Evolutionary conservation across 108 stramenopile species (phyloP).

Genomic region (Nitzschia inconspicua): DNA sequence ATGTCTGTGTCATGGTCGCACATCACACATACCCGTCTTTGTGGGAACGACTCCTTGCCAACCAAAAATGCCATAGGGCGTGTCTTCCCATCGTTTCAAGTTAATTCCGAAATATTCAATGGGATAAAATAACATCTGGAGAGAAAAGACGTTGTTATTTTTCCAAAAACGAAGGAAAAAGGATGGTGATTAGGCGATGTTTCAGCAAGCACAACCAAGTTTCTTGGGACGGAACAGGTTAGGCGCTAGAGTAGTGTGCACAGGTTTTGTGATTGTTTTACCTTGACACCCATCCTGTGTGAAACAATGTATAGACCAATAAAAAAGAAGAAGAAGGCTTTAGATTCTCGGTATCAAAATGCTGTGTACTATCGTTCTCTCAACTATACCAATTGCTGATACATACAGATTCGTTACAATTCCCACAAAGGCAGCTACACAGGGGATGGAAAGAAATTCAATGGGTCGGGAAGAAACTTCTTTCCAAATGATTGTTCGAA

Average conservation of each 20-base stretch:
- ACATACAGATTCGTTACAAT: slow-evolving; percentile 63
- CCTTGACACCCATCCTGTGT: slow-evolving; percentile 36
- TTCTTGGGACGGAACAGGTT: no score
- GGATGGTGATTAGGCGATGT: no score
- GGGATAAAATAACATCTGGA: slow-evolving; percentile 76
- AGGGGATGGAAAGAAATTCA: slow-evolving; percentile 62
- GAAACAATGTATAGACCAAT: no score
- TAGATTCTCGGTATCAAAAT: no score
- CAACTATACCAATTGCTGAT: not conserved
- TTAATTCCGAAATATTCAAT: slow-evolving; percentile 59
- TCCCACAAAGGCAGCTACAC: slow-evolving; percentile 71
- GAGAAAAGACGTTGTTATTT: no score
- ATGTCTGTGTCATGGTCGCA: no score
- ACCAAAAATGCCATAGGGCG: slow-evolving; percentile 68
- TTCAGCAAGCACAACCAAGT: no score
- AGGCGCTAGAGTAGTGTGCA: no score
- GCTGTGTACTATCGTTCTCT: not conserved
- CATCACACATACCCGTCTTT: no score
- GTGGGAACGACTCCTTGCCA: slow-evolving; percentile 85
- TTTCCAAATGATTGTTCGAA: slow-evolving; percentile 55
- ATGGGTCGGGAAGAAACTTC: slow-evolving; percentile 22
- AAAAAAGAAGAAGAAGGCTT: no score
- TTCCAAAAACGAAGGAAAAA: no score
- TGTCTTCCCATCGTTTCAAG: slow-evolving; percentile 42
- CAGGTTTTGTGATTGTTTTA: no score